Percentiles rank a stretch among this genome's conserved stretches.
Conservation (phyloP, 2,329 filamentous ascomycete genomes). For the Truncatella angustata region DNA sequence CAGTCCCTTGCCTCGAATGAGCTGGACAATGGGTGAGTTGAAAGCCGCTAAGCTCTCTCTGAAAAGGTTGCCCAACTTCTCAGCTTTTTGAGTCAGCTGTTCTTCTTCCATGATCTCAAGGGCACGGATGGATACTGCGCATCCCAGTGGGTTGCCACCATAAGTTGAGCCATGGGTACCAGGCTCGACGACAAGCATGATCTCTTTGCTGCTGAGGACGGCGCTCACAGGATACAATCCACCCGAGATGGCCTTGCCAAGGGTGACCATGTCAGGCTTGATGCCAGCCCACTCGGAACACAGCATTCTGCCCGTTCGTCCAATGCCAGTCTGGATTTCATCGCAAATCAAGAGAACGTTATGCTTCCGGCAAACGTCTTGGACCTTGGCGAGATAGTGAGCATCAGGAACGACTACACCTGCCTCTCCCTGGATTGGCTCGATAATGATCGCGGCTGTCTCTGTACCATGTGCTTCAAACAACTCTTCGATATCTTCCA, state of each 20-base stretch:
- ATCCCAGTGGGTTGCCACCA: conserved; percentile 93
- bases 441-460: conserved; percentile 89
- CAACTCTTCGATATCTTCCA: conserved; percentile 74
- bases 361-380: conserved; percentile 88
- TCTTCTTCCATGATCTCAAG: conserved; percentile 93
- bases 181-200: conserved; percentile 95
- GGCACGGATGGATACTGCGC: conserved; percentile 91
- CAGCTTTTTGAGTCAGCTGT: conserved; percentile 78
- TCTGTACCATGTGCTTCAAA: conserved; percentile 79
- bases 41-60: conserved; percentile 74
- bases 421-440: conserved; percentile 96
- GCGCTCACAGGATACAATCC: conserved; percentile 99
- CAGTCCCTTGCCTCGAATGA: conserved; percentile 86
- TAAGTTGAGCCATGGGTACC: conserved; percentile 99
- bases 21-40: conserved; percentile 76
- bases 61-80: conserved; percentile 79
- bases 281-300: conserved; percentile 94
- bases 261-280: conserved; percentile 90
- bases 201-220: conserved; percentile 81
- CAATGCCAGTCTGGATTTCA: conserved; percentile 98
- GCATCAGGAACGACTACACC: conserved; percentile 94
- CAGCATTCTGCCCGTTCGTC: conserved; percentile 88
- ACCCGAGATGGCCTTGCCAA: conserved; percentile 96
- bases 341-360: conserved; percentile 96
- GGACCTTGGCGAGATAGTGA: conserved; percentile 77